phyloP scores from a whole-genome alignment of 192 early-diverging fungal genomes.

The Linnemannia exigua region DNA sequence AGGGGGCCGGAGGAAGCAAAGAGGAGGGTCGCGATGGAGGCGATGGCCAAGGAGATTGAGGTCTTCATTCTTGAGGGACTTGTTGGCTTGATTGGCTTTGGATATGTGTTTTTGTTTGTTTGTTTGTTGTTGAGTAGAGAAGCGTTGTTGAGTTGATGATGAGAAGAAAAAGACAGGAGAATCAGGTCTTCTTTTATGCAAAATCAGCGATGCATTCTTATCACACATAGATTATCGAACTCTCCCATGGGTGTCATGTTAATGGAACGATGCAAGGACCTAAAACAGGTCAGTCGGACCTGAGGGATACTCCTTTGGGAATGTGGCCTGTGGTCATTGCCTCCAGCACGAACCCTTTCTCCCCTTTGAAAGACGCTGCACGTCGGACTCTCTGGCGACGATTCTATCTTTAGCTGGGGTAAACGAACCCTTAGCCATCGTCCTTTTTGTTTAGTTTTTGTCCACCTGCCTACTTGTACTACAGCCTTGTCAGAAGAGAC shows the following conservation, averaged over 20 bases:
- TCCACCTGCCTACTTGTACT: background rate
- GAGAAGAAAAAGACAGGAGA: background rate
- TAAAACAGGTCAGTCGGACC: too few relatives aligned
- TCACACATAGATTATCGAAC: too few relatives aligned
- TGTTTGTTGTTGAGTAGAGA: background rate
- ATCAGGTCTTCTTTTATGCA: background rate
- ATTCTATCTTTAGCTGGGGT: background rate
- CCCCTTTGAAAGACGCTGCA: too few relatives aligned
- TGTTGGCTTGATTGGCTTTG: background rate
- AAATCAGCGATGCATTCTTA: too few relatives aligned
- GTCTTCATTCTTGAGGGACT: background rate
- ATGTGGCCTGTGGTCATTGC: too few relatives aligned
- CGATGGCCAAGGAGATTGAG: background rate
- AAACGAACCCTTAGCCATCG: background rate
- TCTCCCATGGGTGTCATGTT: background rate
- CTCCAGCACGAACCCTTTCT: background rate
- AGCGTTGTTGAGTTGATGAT: background rate
- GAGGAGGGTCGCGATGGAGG: background rate
- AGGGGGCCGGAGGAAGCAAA: background rate
- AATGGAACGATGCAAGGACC: background rate
- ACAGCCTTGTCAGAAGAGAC: background rate
- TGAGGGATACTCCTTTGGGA: too few relatives aligned
- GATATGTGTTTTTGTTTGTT: background rate
- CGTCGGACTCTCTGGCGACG: too few relatives aligned
- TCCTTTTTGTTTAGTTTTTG: background rate